A percentile compares a stretch with the other conserved stretches of the same genome.
Conservation (phyloP, 352 stramenopile species). For the Globisporangium carolinianum region DNA sequence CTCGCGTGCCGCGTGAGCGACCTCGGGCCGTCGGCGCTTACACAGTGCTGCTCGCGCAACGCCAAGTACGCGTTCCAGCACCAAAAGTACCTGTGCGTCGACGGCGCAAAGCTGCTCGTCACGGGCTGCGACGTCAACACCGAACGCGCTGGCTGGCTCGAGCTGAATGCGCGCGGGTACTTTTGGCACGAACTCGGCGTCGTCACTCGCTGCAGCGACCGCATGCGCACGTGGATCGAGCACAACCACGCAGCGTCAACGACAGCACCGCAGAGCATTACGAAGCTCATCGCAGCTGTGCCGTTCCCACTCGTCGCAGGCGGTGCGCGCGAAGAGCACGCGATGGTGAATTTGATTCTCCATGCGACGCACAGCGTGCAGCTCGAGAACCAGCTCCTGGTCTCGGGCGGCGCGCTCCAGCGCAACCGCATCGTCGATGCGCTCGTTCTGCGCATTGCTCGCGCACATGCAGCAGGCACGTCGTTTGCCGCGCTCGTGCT, state of each 20-base stretch:
- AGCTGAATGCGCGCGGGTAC: constrained; percentile 52
- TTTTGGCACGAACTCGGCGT: constrained; percentile 77
- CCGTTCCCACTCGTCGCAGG: constrained; percentile 69
- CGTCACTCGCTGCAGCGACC: constrained; percentile 28
- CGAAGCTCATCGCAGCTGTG: constrained; percentile 41
- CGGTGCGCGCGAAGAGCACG: constrained; percentile 72
- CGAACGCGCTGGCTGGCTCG: constrained; percentile 63
- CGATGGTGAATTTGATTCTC: constrained; percentile 79
- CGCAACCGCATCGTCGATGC: constrained; percentile 69
- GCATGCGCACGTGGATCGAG: constrained; percentile 58
- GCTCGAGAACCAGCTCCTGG: constrained; percentile 79
- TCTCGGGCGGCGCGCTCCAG: constrained; percentile 59
- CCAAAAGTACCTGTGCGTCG: constrained; percentile 73
- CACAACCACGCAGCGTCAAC: constrained; percentile 40
- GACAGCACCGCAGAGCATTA: constrained; percentile 29
- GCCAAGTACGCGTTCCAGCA: constrained; percentile 80
- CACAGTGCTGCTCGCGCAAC: constrained; percentile 60
- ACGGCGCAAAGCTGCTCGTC: constrained; percentile 59
- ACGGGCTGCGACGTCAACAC: constrained; percentile 73
- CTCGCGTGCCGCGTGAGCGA: constrained; percentile 63
- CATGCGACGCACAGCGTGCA: constrained; percentile 53
- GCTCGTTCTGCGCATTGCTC: constrained; percentile 43
- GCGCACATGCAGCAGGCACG: constrained; percentile 24
- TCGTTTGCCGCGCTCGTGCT: constrained; percentile 58
- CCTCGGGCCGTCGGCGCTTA: constrained; percentile 38